Base-by-base conservation (phyloP, 345 rosid species). In the Rubroshorea leprosula region DNA sequence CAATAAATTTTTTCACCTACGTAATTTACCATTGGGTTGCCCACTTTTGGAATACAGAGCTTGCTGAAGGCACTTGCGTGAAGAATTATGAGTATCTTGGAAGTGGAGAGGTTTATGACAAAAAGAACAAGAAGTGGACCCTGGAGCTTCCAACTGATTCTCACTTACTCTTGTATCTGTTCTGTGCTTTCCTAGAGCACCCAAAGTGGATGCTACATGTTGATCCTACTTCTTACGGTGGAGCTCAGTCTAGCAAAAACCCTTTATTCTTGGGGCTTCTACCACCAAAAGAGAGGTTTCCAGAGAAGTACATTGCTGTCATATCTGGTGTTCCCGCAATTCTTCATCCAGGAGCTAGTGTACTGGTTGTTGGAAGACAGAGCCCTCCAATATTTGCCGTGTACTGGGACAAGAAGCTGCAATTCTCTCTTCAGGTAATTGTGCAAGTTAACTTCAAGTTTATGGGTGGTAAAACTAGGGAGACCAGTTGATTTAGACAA, bases 171-270 rank as follows among this genome's bases (percentile, higher is more conserved):
- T 67, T 85, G 50, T 93, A 93, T 69, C 70, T 92, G 52, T 92
- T 93, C 71, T 89, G 97, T 71, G 99, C 96, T 24, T 93, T 80
- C 69, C 71, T 89, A 54, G 99, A 93, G 78, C 91, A 89, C 57
- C 99, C 97, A 6, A 89, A 87, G 72, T 93, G 99, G 99, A 93
- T 85, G 96, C 74, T 88, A 14, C 99, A 86, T 70, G 80, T 92
- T 49, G 99, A 92, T 76, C 96, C 97, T 12, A 65, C 86, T 52
- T 83, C 94, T 13, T 76, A 83, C 68, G 69, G 87, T 49, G 99
- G 91, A 60, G 83, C 85, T 19, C 96, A 89, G 54, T 79, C 89
- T 25, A 85, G 97, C 81, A 84, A 82, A 69, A 89, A 87, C 57
- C 97, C 96, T 10, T 72, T 93, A 25, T 83, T 86, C 74, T 75